phyloP scores from a whole-genome alignment of 1,284 basidiomycete genomes.

The Leccinum insolens region DNA sequence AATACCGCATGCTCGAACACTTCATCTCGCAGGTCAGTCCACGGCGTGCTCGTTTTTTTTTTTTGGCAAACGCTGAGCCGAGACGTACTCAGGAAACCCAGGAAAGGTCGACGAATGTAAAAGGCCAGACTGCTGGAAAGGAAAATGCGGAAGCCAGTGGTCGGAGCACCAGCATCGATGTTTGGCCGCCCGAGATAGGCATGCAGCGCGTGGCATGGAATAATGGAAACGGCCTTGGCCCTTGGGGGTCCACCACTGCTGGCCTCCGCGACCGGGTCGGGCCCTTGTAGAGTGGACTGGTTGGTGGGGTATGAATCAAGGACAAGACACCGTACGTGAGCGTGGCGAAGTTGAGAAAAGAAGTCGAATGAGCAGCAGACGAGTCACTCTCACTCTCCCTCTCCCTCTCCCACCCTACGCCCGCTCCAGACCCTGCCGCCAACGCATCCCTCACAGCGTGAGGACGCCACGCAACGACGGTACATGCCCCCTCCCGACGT shows the following conservation, averaged over 20 bases:
- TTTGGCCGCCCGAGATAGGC: conserved; percentile 78
- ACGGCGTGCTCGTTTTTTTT: not conserved
- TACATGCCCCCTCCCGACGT: no score
- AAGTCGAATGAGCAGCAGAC: conserved; percentile 37
- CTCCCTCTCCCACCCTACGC: no score
- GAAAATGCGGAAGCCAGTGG: conserved; percentile 29
- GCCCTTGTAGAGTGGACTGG: conserved; percentile 83
- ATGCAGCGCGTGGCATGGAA: conserved; percentile 85
- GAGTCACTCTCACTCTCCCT: conserved; percentile 21
- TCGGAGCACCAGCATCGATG: conserved; percentile 47
- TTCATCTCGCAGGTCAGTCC: conserved; percentile 70
- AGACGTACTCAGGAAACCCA: conserved; percentile 51
- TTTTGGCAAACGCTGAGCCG: not conserved
- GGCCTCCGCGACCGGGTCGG: conserved; percentile 78
- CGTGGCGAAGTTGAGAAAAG: conserved; percentile 45
- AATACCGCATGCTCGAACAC: conserved; percentile 84
- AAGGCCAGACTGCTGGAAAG: conserved; percentile 35
- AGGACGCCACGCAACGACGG: no score
- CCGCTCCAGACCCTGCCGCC: no score
- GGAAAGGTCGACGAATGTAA: conserved; percentile 50
- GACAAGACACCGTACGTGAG: conserved; percentile 65
- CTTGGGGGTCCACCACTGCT: conserved; percentile 67
- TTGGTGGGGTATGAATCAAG: conserved; percentile 68
- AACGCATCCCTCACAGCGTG: no score
- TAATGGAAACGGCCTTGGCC: conserved; percentile 63